Evolutionary conservation across 2,329 filamentous ascomycete species (phyloP).

Genomic region (Hymenoscyphus albidus): DNA sequence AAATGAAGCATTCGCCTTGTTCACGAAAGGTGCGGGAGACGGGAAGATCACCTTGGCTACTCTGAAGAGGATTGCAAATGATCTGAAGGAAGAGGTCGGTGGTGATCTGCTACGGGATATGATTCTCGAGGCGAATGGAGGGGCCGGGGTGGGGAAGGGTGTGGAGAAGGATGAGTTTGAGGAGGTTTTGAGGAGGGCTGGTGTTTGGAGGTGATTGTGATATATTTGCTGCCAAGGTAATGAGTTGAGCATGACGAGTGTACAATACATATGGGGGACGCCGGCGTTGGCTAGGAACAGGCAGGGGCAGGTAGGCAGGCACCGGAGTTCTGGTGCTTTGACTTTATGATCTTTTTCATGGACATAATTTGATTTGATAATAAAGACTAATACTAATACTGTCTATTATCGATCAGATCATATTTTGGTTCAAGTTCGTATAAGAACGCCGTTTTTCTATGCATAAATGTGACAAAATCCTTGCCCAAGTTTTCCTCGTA

Average conservation of each 20-base stretch:
- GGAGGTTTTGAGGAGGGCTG: constrained; percentile 32
- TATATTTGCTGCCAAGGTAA: not conserved
- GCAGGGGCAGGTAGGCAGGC: not conserved
- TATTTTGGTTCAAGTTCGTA: constrained; percentile 2
- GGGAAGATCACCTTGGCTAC: constrained; percentile 76
- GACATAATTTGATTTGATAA: not conserved
- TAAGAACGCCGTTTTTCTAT: constrained; percentile 15
- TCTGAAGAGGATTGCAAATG: constrained; percentile 71
- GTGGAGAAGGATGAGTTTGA: constrained; percentile 65
- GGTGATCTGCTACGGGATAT: constrained; percentile 88
- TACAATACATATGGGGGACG: not conserved
- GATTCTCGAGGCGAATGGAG: constrained; percentile 90
- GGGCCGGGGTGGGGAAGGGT: constrained; percentile 63
- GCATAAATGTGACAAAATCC: constrained; percentile 14
- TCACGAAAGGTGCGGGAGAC: constrained; percentile 54
- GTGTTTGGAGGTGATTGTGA: constrained; percentile 29
- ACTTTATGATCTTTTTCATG: not conserved
- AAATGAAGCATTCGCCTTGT: constrained; percentile 76
- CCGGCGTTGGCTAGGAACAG: not conserved
- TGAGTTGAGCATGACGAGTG: constrained; percentile 5
- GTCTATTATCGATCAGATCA: not conserved
- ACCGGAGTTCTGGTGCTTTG: not conserved
- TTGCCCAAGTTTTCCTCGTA: constrained; percentile 6
- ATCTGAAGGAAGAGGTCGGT: constrained; percentile 77
- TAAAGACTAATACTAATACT: not conserved